A percentile compares a stretch with the other conserved stretches of the same genome.
These are phyloP conservation scores for Parietichytrium sp. DNA, from an alignment of 108 stramenopile species.

Conservation along the genomic window DNA sequence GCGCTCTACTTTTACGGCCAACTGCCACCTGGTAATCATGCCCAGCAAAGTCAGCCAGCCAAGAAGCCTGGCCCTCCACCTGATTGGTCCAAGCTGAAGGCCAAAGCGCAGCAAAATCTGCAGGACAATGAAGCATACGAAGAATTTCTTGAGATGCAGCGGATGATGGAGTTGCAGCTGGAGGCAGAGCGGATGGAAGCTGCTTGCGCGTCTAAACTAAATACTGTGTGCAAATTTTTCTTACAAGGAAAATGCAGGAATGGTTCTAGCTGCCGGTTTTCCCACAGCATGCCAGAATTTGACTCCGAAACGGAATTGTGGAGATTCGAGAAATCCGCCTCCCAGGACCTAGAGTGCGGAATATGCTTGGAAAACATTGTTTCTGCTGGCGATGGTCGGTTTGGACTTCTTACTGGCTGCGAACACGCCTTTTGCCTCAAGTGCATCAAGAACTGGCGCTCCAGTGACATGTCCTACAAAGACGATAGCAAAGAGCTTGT, in stretches of 20 bases:
- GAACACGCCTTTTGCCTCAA: slow-evolving; percentile 41
- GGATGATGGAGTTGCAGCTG: too few species aligned
- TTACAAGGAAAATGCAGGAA: not conserved
- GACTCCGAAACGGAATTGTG: not conserved
- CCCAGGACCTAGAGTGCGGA: slow-evolving; percentile 3
- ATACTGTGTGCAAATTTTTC: not conserved
- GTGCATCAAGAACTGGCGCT: slow-evolving; percentile 40
- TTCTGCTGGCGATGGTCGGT: not conserved
- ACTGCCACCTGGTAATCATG: not conserved
- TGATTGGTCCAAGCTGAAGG: slow-evolving; percentile 8
- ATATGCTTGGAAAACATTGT: slow-evolving; percentile 3
- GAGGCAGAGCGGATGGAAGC: too few species aligned
- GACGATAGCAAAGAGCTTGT: slow-evolving; percentile 39
- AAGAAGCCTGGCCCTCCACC: not conserved
- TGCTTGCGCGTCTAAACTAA: not conserved
- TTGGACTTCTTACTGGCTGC: slow-evolving; percentile 39
- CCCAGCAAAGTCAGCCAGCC: not conserved
- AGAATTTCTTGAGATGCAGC: too few species aligned
- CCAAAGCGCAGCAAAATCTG: too few species aligned
- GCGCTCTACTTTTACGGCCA: slow-evolving; percentile 30
- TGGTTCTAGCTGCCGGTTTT: not conserved
- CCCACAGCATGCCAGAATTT: not conserved
- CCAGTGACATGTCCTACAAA: not conserved
- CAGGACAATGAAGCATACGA: too few species aligned
- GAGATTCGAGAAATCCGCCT: not conserved